These are phyloP conservation scores for Mariannaea sp. DNA, from an alignment of 2,329 filamentous ascomycete species.

Conservation along the genomic window DNA sequence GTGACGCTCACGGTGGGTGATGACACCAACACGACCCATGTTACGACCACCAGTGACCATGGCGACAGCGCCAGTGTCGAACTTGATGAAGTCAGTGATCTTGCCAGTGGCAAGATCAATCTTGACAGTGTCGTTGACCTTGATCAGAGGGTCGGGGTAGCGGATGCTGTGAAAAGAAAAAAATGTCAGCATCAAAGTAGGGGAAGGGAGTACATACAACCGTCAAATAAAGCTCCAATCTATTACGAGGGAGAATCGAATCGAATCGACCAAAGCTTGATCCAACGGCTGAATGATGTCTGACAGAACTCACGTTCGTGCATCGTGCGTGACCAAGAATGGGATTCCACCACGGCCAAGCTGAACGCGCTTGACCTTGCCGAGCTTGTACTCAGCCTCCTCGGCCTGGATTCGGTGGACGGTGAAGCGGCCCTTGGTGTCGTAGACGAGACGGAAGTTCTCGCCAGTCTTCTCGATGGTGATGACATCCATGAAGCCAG, in stretches of 20 bases:
- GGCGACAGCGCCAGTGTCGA: conserved; percentile 96
- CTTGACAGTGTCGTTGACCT: conserved; percentile 99
- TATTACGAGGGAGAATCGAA: conserved; percentile 37
- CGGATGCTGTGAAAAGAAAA: conserved; percentile 73
- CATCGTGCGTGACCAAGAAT: conserved; percentile 99
- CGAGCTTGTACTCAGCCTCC: conserved; percentile 99
- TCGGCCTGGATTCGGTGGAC: conserved; percentile 98
- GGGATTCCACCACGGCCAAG: conserved; percentile 99
- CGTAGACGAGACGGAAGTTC: conserved; percentile 99
- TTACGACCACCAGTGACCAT: conserved; percentile 99
- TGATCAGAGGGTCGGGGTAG: conserved; percentile 97
- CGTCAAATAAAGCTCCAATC: conserved; percentile 51
- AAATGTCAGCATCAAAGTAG: conserved; percentile 46
- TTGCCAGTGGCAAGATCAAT: conserved; percentile 96
- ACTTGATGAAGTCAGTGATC: conserved; percentile 97
- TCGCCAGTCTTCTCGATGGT: conserved; percentile 99
- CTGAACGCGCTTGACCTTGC: conserved; percentile 99
- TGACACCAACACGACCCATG: conserved; percentile 99
- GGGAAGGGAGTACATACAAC: conserved; percentile 55
- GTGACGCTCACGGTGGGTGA: conserved; percentile 99
- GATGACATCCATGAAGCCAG: conserved; percentile 99
- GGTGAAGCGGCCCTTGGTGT: conserved; percentile 99
- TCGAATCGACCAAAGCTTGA: conserved; percentile 83
- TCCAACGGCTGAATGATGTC: conserved; percentile 99
- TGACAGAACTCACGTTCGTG: conserved; percentile 98